Evolutionary conservation across 2,329 filamentous ascomycete species (phyloP).

Genomic region (Aspergillus thermomutatus): DNA sequence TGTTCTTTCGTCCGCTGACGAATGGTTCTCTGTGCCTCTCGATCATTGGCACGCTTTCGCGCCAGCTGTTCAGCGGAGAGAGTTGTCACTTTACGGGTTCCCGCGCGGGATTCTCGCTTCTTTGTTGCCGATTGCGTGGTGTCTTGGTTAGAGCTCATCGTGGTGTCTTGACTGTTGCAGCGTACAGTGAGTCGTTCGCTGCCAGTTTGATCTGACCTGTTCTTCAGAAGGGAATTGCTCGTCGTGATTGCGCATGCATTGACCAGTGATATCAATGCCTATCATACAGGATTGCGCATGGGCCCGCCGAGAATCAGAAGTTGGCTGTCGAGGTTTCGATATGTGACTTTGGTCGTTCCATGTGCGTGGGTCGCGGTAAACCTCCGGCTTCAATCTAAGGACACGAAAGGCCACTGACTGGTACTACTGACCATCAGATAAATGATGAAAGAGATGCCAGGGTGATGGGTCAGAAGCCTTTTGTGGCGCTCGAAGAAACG

Average conservation of each 20-base stretch:
- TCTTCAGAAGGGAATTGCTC: slow-evolving; percentile 10
- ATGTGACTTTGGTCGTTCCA: slow-evolving; percentile 20
- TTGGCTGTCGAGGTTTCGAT: slow-evolving; percentile 6
- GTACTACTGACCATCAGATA: slow-evolving; percentile 1
- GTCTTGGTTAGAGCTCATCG: slow-evolving; percentile 23
- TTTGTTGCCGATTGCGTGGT: slow-evolving; percentile 14
- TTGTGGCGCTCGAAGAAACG: neutral
- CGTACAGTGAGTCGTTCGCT: neutral
- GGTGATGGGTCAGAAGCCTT: neutral
- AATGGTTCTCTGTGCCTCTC: slow-evolving; percentile 59
- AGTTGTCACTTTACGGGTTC: slow-evolving; percentile 56
- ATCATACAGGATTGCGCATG: slow-evolving; percentile 11
- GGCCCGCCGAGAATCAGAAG: slow-evolving; percentile 7
- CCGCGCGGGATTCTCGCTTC: slow-evolving; percentile 48
- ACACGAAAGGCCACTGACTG: slow-evolving; percentile 2
- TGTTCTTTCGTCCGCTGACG: slow-evolving; percentile 58
- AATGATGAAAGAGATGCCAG: neutral
- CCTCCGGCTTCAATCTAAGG: slow-evolving; percentile 5
- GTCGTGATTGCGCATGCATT: slow-evolving; percentile 10
- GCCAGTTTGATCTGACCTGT: slow-evolving; percentile 3
- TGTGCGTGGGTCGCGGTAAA: slow-evolving; percentile 21
- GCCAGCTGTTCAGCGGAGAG: slow-evolving; percentile 58
- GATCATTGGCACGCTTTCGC: slow-evolving; percentile 58
- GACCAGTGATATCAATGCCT: slow-evolving; percentile 6
- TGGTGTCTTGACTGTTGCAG: slow-evolving; percentile 4